Evolutionary conservation across 1,284 basidiomycete genomes (phyloP).

Genomic region (Vanrija pseudolonga): DNA sequence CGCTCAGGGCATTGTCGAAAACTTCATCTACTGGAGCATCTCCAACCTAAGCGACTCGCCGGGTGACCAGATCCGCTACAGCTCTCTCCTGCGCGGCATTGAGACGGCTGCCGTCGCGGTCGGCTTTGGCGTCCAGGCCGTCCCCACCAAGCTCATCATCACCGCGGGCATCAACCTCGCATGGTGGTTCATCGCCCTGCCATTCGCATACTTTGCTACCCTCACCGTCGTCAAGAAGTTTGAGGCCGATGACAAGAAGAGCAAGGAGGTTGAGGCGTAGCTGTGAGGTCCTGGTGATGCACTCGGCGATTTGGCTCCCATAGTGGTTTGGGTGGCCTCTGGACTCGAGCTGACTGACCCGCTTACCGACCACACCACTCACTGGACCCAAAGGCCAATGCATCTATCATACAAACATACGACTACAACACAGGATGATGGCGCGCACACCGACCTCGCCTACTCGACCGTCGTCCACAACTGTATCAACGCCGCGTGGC

Average conservation of each 20-base stretch:
- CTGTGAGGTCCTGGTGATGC: no score
- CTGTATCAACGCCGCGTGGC: no score
- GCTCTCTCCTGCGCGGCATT: conserved; percentile 11
- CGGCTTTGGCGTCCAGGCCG: conserved; percentile 10
- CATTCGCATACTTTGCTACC: conserved; percentile 4
- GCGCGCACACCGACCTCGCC: no score
- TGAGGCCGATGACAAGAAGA: neutral
- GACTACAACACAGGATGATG: no score
- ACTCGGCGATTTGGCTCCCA: no score
- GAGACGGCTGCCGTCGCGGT: conserved; percentile 10
- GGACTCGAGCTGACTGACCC: no score
- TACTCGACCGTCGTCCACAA: no score
- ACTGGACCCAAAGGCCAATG: no score
- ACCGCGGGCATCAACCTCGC: conserved; percentile 7
- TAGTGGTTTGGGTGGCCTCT: no score
- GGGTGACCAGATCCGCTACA: conserved; percentile 12
- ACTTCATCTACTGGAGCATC: conserved; percentile 12
- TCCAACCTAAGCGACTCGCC: conserved; percentile 10
- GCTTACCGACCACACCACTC: no score
- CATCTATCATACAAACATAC: no score
- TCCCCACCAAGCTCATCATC: conserved; percentile 8
- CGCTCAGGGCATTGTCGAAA: conserved; percentile 1
- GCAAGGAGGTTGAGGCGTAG: no score
- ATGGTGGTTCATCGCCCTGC: conserved; percentile 6
- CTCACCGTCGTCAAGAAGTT: conserved; percentile 7